Conservation (phyloP, 208 protist species). For the Crithidia brevicula region DNA sequence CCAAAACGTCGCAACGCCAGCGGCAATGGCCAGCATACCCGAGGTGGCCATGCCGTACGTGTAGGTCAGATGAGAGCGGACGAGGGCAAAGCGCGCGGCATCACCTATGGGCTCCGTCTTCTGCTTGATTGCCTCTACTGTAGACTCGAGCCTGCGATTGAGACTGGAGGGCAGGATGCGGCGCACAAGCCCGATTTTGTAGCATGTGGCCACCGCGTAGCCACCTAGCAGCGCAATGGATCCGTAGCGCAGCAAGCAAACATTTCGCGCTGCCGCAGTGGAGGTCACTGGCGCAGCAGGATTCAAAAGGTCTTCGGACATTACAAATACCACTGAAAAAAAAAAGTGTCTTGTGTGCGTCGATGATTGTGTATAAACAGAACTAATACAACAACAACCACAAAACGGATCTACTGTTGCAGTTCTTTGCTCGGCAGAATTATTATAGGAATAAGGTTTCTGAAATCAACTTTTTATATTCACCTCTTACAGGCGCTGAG, state of each 20-base stretch:
- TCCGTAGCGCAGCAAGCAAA: constrained; percentile 41
- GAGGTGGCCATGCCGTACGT: constrained; percentile 51
- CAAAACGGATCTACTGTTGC: no score
- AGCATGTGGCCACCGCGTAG: constrained; percentile 62
- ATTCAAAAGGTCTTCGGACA: neutral
- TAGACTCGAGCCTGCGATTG: constrained; percentile 35
- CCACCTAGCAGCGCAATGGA: constrained; percentile 57
- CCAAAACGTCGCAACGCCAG: constrained; percentile 56
- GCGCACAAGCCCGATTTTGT: constrained; percentile 57
- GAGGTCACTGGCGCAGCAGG: neutral
- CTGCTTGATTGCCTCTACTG: constrained; percentile 61
- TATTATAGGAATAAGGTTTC: no score
- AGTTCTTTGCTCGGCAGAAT: no score
- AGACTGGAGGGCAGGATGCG: constrained; percentile 37
- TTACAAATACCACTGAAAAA: no score
- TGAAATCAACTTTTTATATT: no score
- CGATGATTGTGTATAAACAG: no score
- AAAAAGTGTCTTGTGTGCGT: no score
- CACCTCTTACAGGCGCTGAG: no score
- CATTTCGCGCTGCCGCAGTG: neutral
- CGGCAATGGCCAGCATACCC: constrained; percentile 54
- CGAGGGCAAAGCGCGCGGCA: constrained; percentile 42
- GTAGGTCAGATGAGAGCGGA: constrained; percentile 53
- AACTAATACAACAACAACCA: no score
- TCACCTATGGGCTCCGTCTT: constrained; percentile 68